A percentile compares a stretch with the other conserved stretches of the same genome.
phyloP scores from a whole-genome alignment of 176 grass and related monocot species.

The Zoysia pacifica region DNA sequence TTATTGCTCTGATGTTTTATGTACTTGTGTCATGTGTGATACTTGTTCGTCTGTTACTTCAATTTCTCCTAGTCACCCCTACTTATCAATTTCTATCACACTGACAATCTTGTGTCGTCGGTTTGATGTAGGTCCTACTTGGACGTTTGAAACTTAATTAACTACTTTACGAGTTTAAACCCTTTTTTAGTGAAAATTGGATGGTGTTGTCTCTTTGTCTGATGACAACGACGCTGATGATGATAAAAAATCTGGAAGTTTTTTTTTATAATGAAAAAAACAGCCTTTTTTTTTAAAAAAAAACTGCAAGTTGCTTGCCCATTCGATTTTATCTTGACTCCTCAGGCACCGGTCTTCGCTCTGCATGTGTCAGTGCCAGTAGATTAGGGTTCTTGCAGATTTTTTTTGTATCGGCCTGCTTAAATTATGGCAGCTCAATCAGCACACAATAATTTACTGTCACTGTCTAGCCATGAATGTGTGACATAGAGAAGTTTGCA shows the following conservation, averaged over 20 bases:
- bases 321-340: not conserved
- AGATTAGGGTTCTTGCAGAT: not conserved
- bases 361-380: not conserved
- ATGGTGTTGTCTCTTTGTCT: not conserved
- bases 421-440: not conserved
- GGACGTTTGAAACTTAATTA: not conserved
- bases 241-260: too few species aligned
- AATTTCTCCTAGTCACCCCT: not conserved
- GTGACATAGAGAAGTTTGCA: not conserved
- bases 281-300: too few species aligned
- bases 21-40: not conserved
- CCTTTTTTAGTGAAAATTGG: not conserved
- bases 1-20: not conserved
- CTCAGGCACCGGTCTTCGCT: not conserved
- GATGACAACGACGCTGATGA: not conserved
- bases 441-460: not conserved
- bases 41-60: not conserved
- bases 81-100: not conserved
- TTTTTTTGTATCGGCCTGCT: not conserved
- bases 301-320: not conserved
- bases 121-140: not conserved
- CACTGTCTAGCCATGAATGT: not conserved
- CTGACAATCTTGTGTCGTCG: not conserved
- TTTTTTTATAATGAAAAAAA: too few species aligned
- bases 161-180: not conserved